These are phyloP conservation scores for Salvia miltiorrhiza DNA, from an alignment of 257 asterid species.

Conservation along the genomic window DNA sequence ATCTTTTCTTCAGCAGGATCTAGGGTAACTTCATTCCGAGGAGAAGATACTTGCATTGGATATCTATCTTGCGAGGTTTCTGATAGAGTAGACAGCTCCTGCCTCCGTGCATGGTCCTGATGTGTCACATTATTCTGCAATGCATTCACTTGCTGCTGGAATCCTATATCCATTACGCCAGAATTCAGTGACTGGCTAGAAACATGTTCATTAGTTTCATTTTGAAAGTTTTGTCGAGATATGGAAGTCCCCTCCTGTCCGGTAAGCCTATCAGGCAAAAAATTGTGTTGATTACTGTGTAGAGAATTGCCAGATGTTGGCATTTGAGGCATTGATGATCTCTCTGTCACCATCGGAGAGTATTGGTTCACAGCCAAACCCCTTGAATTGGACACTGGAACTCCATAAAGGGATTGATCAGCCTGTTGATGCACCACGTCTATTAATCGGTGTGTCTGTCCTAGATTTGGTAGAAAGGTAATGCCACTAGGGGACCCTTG, in stretches of 20 bases:
- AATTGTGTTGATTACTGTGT: conserved; percentile 44
- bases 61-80: conserved; percentile 43
- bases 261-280: conserved; percentile 43
- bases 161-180: conserved; percentile 31
- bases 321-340: conserved; percentile 50
- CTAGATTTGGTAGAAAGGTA: conserved; percentile 44
- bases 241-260: conserved; percentile 39
- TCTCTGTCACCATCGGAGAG: conserved; percentile 49
- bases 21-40: conserved; percentile 56
- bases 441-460: conserved; percentile 45
- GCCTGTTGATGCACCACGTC: conserved; percentile 61
- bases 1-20: conserved; percentile 93
- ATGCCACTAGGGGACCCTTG: conserved; percentile 61
- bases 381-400: conserved; percentile 80
- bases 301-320: conserved; percentile 40
- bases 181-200: conserved; percentile 39
- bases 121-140: conserved; percentile 41
- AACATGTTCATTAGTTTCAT: conserved; percentile 46
- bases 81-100: conserved; percentile 34
- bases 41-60: conserved; percentile 33
- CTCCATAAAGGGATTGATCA: conserved; percentile 86
- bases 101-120: conserved; percentile 38
- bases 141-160: conserved; percentile 47
- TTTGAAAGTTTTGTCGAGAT: conserved; percentile 49
- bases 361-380: conserved; percentile 48